Evolutionary conservation across 495 filamentous ascomycete species (phyloP).

Genomic region (Penicillium paradoxum): DNA sequence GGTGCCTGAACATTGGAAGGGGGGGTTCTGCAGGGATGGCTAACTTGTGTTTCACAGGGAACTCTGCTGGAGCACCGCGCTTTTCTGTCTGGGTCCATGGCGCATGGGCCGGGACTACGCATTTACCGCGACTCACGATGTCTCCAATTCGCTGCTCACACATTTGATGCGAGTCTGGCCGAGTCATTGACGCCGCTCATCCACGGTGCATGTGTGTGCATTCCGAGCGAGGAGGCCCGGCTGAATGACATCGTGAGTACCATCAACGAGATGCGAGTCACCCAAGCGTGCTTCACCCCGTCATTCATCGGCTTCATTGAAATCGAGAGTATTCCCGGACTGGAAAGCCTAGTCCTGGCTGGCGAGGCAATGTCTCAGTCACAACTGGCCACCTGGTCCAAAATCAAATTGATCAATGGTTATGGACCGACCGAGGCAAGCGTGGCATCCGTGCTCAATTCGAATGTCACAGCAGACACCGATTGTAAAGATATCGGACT

Average conservation of each 20-base stretch:
- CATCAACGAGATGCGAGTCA: conserved; percentile 45
- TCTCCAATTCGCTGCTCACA: conserved; percentile 51
- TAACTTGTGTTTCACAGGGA: conserved; percentile 23
- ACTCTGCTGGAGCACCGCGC: conserved; percentile 47
- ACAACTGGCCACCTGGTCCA: conserved; percentile 50
- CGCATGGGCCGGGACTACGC: conserved; percentile 38
- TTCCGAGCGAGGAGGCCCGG: conserved; percentile 49
- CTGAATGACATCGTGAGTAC: conserved; percentile 42
- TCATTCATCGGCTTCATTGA: conserved; percentile 47
- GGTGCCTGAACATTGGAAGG: neutral
- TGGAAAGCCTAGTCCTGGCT: conserved; percentile 43
- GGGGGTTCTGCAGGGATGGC: neutral
- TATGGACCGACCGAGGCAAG: conserved; percentile 54
- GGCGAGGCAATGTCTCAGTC: conserved; percentile 55
- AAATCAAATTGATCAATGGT: conserved; percentile 50
- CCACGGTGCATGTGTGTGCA: conserved; percentile 41
- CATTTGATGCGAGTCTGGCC: conserved; percentile 46
- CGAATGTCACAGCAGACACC: conserved; percentile 27
- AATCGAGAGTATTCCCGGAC: conserved; percentile 39
- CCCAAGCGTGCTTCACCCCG: conserved; percentile 47
- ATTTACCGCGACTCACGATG: conserved; percentile 29
- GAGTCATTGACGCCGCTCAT: conserved; percentile 43
- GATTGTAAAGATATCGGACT: conserved; percentile 45
- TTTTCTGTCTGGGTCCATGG: conserved; percentile 37
- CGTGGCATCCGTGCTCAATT: conserved; percentile 37